Conservation (phyloP, 1,284 basidiomycete genomes). For the Trichosporon sp. region DNA sequence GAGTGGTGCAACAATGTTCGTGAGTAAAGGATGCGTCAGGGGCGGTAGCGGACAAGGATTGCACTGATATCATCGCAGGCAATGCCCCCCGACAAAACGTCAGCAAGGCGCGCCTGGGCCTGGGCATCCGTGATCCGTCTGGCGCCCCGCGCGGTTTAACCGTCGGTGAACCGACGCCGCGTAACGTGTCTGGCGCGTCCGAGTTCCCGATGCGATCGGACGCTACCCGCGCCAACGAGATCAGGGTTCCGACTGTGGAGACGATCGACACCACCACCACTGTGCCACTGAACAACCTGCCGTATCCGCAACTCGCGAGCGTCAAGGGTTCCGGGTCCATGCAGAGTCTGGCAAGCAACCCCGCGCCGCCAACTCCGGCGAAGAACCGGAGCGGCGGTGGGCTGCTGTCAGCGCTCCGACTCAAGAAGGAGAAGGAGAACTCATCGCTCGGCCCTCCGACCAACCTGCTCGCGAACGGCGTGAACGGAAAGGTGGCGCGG, state of each 20-base stretch:
- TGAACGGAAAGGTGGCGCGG: conserved; percentile 21
- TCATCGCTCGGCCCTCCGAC: conserved; percentile 22
- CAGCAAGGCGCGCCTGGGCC: conserved; percentile 17
- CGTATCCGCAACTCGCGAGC: conserved; percentile 67
- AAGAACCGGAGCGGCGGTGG: conserved; percentile 35
- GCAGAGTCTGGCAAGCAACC: conserved; percentile 39
- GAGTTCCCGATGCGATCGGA: conserved; percentile 55
- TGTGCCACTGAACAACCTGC: conserved; percentile 64
- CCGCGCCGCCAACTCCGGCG: conserved; percentile 28
- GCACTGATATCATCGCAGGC: conserved; percentile 21
- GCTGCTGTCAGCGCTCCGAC: conserved; percentile 44
- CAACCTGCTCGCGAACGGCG: conserved; percentile 6
- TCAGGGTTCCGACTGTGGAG: conserved; percentile 48
- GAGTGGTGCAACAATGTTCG: conserved; percentile 73
- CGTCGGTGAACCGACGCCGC: conserved; percentile 21
- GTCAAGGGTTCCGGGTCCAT: conserved; percentile 33
- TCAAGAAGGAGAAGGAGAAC: conserved; percentile 45
- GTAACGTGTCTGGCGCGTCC: conserved; percentile 50
- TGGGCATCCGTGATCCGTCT: conserved; percentile 15
- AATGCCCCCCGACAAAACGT: conserved; percentile 16
- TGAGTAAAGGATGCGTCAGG: conserved; percentile 50
- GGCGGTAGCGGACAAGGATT: not conserved
- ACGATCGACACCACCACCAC: conserved; percentile 45
- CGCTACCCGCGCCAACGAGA: conserved; percentile 52
- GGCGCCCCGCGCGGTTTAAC: not conserved